Base-by-base conservation (phyloP, 1,284 basidiomycete genomes). In the Microbotryum violaceum region DNA sequence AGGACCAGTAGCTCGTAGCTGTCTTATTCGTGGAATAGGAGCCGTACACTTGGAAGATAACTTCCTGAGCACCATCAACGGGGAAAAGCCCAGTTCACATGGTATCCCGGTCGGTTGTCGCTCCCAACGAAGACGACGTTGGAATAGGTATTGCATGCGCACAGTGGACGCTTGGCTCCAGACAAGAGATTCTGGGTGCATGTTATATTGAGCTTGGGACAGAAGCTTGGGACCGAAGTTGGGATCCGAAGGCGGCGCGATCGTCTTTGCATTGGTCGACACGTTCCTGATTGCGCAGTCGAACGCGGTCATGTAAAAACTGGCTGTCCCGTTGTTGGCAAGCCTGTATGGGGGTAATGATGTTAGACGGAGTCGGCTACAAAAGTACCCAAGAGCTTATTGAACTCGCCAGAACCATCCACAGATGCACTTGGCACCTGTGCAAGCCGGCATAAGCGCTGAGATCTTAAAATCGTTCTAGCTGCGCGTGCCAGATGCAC, bases 161-260 rank as follows among this genome's bases (percentile, higher is more conserved):
- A 64, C 5, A 64, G 55, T 0, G 64, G 64, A 4, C 67, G 57
- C 48, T 68, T 68, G 2, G 67, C 64, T 2, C 67, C 67, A 1
- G 21, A 20, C 0, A 54, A 44, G 4, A 27, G 44, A 4, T 18
- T 6, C 12, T 56, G 59, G 23, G 60, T 62, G 2, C 25, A 14
- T 29, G 25, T 33, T 18, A 6, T n/a, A 18, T 59, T 47, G 8
- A 14, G 31, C 16, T 20, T 12, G 2, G 54, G 48, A 27, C 64
- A 65, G 52, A 48, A 65, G n/a, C 1, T 25, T 31, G 9, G 63
- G 63, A 31, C 65, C 61, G 45, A 58, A 25, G 2, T n/a, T n/a
- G n/a, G n/a, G n/a, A n/a, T 42, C 65, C 61, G 45, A 58, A 25
- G 2, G 55, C 0, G 64, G 59, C 2, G 60, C 54, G 44, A 68